Evolutionary conservation across 139 green algal genomes (phyloP).

Genomic region (Auxenochlorella protothecoides): DNA sequence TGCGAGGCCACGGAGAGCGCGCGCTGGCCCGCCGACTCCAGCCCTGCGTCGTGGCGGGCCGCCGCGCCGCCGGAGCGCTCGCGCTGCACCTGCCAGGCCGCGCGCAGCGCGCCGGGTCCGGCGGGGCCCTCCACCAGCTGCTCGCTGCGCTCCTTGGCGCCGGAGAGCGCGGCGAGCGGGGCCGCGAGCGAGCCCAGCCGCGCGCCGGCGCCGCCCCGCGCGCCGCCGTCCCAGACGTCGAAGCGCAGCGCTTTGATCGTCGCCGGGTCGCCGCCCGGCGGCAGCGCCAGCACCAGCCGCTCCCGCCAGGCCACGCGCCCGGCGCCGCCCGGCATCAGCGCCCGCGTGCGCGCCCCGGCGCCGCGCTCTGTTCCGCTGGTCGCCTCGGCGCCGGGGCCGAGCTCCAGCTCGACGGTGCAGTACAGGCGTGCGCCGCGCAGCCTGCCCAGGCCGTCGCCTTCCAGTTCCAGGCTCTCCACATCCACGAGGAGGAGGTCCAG

Average conservation of each 20-base stretch:
- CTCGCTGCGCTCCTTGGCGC: no score
- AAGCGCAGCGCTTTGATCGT: no score
- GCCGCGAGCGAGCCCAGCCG: no score
- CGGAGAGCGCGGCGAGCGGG: no score
- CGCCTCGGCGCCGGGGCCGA: background rate
- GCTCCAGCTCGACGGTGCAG: slow-evolving; percentile 10
- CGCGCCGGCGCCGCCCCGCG: no score
- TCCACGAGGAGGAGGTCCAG: slow-evolving; percentile 43
- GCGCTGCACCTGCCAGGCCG: no score
- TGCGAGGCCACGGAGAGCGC: slow-evolving; percentile 20
- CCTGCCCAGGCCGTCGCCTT: no score
- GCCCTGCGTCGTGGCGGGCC: no score
- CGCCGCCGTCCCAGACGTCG: no score
- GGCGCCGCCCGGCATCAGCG: background rate
- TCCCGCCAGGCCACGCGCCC: slow-evolving; percentile 35
- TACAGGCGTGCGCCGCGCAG: slow-evolving; percentile 6
- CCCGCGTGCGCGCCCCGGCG: background rate
- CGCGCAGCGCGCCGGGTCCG: no score
- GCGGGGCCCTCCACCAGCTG: no score
- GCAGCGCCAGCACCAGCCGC: slow-evolving; percentile 48
- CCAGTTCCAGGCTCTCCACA: slow-evolving; percentile 11
- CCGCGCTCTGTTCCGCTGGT: background rate
- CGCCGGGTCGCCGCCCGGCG: background rate
- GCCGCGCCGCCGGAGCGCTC: no score
- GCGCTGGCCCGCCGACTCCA: slow-evolving; percentile 19